A percentile compares a stretch with the other conserved stretches of the same genome.
Conservation (phyloP, 2,329 filamentous ascomycete species). For the Beauveria rudraprayagi region DNA sequence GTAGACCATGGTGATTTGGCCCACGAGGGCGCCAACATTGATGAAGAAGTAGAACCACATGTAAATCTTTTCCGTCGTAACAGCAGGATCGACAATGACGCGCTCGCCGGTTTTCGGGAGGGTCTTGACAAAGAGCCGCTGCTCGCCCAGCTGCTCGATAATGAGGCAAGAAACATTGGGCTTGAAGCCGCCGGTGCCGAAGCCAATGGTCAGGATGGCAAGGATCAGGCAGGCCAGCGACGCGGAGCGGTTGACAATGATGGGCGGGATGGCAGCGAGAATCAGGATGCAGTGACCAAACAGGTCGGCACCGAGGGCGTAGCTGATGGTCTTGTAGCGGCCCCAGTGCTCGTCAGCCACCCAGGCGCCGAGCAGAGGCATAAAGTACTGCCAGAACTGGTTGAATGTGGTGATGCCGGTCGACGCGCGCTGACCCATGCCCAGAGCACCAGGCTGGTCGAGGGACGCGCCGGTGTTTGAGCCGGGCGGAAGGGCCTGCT, state of each 20-base stretch:
- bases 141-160: constrained; percentile 54
- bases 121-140: constrained; percentile 45
- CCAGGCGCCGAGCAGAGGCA: constrained; percentile 47
- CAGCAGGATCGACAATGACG: constrained; percentile 56
- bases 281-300: constrained; percentile 60
- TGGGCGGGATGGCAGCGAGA: constrained; percentile 53
- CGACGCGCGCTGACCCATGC: constrained; percentile 47
- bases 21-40: constrained; percentile 59
- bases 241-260: constrained; percentile 47
- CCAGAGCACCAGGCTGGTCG: constrained; percentile 45
- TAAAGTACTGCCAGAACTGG: constrained; percentile 52
- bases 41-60: constrained; percentile 66
- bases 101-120: constrained; percentile 45
- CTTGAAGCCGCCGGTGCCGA: constrained; percentile 71
- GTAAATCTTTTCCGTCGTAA: constrained; percentile 56
- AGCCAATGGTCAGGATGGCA: constrained; percentile 40
- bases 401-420: constrained; percentile 40
- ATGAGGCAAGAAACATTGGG: constrained; percentile 62
- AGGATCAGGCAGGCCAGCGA: constrained; percentile 57
- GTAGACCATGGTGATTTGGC: constrained; percentile 61
- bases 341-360: constrained; percentile 52
- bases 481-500: constrained; percentile 45
- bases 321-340: constrained; percentile 60
- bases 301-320: constrained; percentile 53
- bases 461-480: constrained; percentile 44